A percentile compares a stretch with the other conserved stretches of the same genome.
phyloP scores from a whole-genome alignment of 2,329 filamentous ascomycete species.

The Hypoxylon rubiginosum region DNA sequence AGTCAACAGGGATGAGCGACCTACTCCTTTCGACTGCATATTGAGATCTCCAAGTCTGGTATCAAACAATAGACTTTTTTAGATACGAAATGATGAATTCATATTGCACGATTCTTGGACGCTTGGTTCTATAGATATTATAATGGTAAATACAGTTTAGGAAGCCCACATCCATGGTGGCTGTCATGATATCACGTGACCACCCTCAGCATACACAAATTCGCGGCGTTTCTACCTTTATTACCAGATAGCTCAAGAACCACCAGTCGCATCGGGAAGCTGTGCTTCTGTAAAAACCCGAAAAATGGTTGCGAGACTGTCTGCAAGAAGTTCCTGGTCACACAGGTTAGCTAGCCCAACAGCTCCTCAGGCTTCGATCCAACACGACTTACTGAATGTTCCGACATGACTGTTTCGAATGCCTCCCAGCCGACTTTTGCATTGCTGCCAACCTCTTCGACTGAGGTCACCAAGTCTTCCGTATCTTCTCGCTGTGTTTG shows the following conservation, averaged over 20 bases:
- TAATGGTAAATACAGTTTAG: background rate
- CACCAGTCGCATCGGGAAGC: background rate
- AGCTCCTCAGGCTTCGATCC: background rate
- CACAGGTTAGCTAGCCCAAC: conserved; percentile 13
- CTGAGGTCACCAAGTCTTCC: conserved; percentile 1
- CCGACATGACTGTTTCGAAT: conserved; percentile 12
- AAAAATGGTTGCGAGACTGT: conserved; percentile 4
- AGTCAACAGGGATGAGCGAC: too few species aligned
- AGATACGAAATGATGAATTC: background rate
- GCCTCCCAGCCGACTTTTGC: conserved; percentile 12
- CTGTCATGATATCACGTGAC: background rate
- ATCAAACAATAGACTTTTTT: too few species aligned
- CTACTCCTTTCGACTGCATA: too few species aligned
- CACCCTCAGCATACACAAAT: conserved; percentile 1
- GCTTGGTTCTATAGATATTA: background rate
- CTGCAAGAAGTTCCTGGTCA: conserved; percentile 11
- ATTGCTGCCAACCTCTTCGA: background rate
- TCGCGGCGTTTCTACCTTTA: background rate
- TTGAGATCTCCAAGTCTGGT: too few species aligned
- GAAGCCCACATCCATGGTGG: background rate
- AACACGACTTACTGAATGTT: conserved; percentile 12
- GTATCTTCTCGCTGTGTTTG: background rate
- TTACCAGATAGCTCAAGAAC: background rate
- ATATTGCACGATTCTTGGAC: background rate
- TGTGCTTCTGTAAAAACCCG: conserved; percentile 1